A percentile compares a stretch with the other conserved stretches of the same genome.
These are phyloP conservation scores for Polytrichum commune DNA, from an alignment of 225 moss, liverwort and hornwort species.

Conservation along the genomic window DNA sequence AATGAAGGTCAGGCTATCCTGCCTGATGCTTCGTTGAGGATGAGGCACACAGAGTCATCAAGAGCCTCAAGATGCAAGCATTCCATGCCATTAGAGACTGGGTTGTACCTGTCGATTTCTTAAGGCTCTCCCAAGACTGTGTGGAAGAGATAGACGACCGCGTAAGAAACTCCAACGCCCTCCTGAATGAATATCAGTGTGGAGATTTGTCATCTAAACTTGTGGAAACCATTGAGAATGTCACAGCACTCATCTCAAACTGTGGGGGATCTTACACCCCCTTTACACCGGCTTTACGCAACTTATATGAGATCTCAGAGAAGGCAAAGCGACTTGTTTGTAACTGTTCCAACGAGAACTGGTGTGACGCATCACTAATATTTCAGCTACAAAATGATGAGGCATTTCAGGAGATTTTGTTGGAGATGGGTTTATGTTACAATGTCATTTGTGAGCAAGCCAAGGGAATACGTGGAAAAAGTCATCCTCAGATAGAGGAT, in stretches of 20 bases:
- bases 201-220: not conserved
- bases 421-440: conserved; percentile 14
- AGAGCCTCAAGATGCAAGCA: too few relatives aligned
- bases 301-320: conserved; percentile 12
- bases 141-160: too few relatives aligned
- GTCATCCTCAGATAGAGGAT: conserved; percentile 5
- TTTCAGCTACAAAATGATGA: conserved; percentile 18
- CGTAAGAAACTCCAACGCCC: too few relatives aligned
- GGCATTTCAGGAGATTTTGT: conserved; percentile 11
- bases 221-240: conserved; percentile 2
- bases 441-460: conserved; percentile 15
- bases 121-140: too few relatives aligned
- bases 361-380: conserved; percentile 1
- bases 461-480: not conserved
- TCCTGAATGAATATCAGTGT: not conserved
- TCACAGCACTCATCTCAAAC: conserved; percentile 9
- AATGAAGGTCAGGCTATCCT: too few relatives aligned
- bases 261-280: not conserved
- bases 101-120: too few relatives aligned
- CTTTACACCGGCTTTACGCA: conserved; percentile 2
- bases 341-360: conserved; percentile 9
- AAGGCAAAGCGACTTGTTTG: conserved; percentile 5
- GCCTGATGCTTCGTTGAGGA: too few relatives aligned
- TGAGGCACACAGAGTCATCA: too few relatives aligned
- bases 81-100: too few relatives aligned